Conservation (phyloP, 1,139 yeast species). For the Maudiozyma humilis region DNA sequence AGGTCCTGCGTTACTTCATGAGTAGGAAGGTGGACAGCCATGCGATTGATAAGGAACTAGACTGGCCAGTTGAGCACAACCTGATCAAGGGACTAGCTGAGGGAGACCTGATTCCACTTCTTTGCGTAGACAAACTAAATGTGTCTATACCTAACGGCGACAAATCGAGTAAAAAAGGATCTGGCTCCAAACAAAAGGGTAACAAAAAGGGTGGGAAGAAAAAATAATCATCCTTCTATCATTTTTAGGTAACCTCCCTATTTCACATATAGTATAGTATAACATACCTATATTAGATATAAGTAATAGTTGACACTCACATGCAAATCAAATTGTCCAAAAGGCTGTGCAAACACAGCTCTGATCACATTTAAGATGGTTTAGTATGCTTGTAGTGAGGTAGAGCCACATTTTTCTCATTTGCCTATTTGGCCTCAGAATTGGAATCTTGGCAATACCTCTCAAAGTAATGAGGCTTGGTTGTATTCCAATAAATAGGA, state of each 20-base stretch:
- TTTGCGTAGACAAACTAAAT: slow-evolving; percentile 46
- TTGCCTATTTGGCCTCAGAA: no score
- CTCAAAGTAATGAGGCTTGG: no score
- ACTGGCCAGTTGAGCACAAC: slow-evolving; percentile 68
- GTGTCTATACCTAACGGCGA: slow-evolving; percentile 34
- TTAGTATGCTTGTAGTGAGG: no score
- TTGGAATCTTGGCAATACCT: no score
- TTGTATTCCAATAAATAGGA: no score
- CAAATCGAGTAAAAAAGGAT: neutral
- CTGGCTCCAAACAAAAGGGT: neutral
- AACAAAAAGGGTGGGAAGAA: neutral
- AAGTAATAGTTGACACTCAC: no score
- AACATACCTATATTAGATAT: no score
- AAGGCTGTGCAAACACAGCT: no score
- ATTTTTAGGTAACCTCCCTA: neutral
- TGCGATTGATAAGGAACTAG: slow-evolving; percentile 44
- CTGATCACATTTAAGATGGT: no score
- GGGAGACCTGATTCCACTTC: slow-evolving; percentile 42
- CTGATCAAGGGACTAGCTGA: slow-evolving; percentile 51
- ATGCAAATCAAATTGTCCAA: no score
- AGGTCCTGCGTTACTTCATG: slow-evolving; percentile 52
- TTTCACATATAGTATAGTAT: no score
- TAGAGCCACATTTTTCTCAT: no score
- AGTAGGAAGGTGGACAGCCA: slow-evolving; percentile 47
- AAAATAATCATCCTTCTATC: neutral